Conservation (phyloP, 2,329 filamentous ascomycete species). For the Drechslerella stenobrocha region DNA sequence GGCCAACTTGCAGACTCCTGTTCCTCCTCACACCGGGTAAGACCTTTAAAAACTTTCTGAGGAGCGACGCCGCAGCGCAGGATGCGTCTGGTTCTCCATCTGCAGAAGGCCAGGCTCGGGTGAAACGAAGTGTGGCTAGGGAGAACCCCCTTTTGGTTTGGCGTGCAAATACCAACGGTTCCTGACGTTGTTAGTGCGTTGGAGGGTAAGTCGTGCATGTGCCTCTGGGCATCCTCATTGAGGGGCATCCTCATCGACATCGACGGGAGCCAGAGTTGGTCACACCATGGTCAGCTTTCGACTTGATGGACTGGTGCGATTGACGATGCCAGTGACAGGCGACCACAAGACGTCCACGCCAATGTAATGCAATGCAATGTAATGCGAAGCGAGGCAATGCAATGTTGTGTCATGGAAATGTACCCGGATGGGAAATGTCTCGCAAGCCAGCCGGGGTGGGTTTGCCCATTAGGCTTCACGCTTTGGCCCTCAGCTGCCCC, state of each 20-base stretch:
- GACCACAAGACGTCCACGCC: neutral
- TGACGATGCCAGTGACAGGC: neutral
- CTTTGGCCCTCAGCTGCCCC: neutral
- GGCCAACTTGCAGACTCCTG: no score
- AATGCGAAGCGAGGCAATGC: slow-evolving; percentile 4
- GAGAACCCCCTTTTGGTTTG: no score
- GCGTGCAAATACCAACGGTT: no score
- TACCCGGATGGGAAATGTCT: slow-evolving; percentile 1
- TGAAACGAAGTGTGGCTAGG: neutral
- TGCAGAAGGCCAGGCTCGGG: no score
- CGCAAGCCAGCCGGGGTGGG: slow-evolving; percentile 3
- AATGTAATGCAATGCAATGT: slow-evolving; percentile 8
- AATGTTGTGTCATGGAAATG: neutral
- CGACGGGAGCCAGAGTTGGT: neutral
- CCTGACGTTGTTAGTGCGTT: no score
- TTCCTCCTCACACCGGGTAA: neutral
- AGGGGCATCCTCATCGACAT: neutral
- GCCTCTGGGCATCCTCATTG: no score
- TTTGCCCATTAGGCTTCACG: slow-evolving; percentile 2
- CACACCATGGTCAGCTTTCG: no score
- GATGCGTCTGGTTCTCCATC: neutral
- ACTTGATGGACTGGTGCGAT: neutral
- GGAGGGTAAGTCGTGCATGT: no score
- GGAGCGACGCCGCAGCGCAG: neutral
- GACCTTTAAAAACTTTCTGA: slow-evolving; percentile 9